These are phyloP conservation scores for Pseudozyma sp. DNA, from an alignment of 1,284 basidiomycete species.

Conservation along the genomic window DNA sequence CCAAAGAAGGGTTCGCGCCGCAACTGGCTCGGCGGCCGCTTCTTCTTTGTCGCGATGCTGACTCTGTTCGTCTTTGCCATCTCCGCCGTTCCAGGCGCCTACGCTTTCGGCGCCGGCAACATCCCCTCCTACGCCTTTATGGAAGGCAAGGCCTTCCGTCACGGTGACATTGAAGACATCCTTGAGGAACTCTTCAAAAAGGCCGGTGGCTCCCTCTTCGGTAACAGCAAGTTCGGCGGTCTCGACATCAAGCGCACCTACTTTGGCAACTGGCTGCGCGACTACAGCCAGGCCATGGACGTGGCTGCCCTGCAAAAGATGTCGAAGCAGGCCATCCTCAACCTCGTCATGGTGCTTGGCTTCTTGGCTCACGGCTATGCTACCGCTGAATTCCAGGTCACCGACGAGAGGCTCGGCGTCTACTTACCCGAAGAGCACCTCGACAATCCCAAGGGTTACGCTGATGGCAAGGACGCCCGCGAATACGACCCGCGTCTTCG, in stretches of 20 bases:
- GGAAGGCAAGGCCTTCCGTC: conserved; percentile 62
- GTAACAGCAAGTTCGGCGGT: conserved; percentile 60
- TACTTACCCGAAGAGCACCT: conserved; percentile 92
- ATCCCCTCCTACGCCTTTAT: conserved; percentile 58
- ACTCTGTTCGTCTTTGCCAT: conserved; percentile 41
- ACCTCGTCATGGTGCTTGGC: conserved; percentile 78
- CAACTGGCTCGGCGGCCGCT: conserved; percentile 32
- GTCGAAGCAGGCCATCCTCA: conserved; percentile 79
- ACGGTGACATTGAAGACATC: conserved; percentile 63
- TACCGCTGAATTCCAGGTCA: conserved; percentile 85
- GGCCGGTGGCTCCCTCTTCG: conserved; percentile 51
- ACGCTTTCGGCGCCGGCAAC: conserved; percentile 63
- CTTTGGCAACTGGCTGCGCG: conserved; percentile 63
- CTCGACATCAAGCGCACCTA: conserved; percentile 67
- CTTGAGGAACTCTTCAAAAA: conserved; percentile 59
- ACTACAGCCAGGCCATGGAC: conserved; percentile 68
- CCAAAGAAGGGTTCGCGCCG: conserved; percentile 19
- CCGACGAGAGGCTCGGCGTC: conserved; percentile 83
- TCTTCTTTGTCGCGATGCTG: conserved; percentile 45
- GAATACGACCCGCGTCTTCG: conserved; percentile 81
- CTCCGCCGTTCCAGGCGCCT: conserved; percentile 39
- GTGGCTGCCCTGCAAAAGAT: conserved; percentile 75
- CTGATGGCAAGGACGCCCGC: conserved; percentile 83
- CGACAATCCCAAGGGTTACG: conserved; percentile 68
- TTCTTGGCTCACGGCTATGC: conserved; percentile 72